Evolutionary conservation across 768 basidiomycete genomes (phyloP), one percentile per base, ranked within the genome.

Genomic region (Tulasnella sp.): DNA sequence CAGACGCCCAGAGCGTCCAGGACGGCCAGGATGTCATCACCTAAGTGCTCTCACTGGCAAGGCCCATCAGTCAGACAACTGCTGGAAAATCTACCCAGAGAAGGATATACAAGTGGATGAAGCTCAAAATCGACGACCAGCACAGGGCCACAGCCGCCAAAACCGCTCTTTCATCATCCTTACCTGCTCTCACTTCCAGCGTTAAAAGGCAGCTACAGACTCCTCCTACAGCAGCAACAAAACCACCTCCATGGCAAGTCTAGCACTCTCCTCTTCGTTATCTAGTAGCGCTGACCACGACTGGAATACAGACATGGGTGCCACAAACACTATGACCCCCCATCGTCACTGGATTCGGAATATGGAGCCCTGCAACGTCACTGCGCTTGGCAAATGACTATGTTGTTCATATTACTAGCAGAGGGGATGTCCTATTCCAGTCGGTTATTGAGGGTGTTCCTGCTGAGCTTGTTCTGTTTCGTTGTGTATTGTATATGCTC

Each of bases 241-340:
- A n/a, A n/a, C n/a, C n/a, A n/a, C n/a, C n/a, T n/a, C n/a, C n/a
- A 27, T 49, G 48, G 50, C 50, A 52, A 52, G 50, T 36, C 34
- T n/a, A 7, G 11, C 31, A 14, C 6, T 14, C 32, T 37, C 50
- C 17, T 37, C 50, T 6, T 49, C 32, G 19, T 19, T 25, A n/a
- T 35, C 4, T 36, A 12, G 12, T 8, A 4, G n/a, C 39, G 32
- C 32, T 52, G 50, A 52, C 34, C 19, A 3, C 2, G 50, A 65
- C 45, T 69, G 67, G 66, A 69, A 63, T 49, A 57, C 62, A 52
- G 68, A 70, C 62, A 68, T 66, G 62, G 69, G 67, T 29, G 67
- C 68, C 60, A 66, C 69, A 59, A 61, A 64, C 57, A 65, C 69
- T 64, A 70, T 70, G 69, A 67, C 67, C 3, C 65, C 69, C 14